Evolutionary conservation across 495 filamentous ascomycete genomes (phyloP).

Genomic region (Aspergillus biplanus): DNA sequence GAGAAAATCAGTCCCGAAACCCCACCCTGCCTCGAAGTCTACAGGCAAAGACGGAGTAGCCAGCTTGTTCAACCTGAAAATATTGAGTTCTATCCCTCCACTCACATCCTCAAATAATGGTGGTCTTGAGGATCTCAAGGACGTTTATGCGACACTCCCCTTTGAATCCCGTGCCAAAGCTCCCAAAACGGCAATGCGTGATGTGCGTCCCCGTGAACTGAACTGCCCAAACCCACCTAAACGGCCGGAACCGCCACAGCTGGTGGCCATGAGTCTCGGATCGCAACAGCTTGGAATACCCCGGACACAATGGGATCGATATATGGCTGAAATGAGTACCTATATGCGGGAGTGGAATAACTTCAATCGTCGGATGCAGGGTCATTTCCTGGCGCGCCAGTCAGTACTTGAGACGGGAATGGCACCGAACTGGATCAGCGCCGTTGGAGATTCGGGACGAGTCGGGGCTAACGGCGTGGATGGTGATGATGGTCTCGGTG

Average conservation of each 20-base stretch:
- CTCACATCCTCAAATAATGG: conserved; percentile 58
- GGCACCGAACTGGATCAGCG: conserved; percentile 58
- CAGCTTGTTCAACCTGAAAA: conserved; percentile 56
- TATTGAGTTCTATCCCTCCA: conserved; percentile 69
- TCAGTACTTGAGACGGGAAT: conserved; percentile 52
- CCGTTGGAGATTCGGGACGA: conserved; percentile 51
- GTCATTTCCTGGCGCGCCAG: conserved; percentile 69
- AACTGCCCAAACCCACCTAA: conserved; percentile 66
- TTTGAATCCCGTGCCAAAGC: conserved; percentile 65
- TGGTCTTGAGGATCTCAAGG: conserved; percentile 64
- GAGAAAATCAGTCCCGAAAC: conserved; percentile 14
- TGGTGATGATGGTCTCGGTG: conserved; percentile 17
- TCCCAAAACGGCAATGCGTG: conserved; percentile 29
- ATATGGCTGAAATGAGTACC: conserved; percentile 60
- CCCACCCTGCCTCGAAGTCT: conserved; percentile 29
- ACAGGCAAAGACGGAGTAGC: conserved; percentile 50
- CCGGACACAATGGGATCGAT: conserved; percentile 57
- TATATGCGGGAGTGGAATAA: conserved; percentile 73
- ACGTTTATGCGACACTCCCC: conserved; percentile 69
- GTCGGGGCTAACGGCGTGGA: conserved; percentile 27
- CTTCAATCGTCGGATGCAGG: conserved; percentile 66
- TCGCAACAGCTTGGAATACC: conserved; percentile 37
- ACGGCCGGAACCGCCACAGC: conserved; percentile 46
- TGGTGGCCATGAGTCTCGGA: conserved; percentile 24
- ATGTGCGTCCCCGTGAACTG: conserved; percentile 45